phyloP scores from a whole-genome alignment of 192 early-diverging fungal genomes.

The Linnemannia hyalina region DNA sequence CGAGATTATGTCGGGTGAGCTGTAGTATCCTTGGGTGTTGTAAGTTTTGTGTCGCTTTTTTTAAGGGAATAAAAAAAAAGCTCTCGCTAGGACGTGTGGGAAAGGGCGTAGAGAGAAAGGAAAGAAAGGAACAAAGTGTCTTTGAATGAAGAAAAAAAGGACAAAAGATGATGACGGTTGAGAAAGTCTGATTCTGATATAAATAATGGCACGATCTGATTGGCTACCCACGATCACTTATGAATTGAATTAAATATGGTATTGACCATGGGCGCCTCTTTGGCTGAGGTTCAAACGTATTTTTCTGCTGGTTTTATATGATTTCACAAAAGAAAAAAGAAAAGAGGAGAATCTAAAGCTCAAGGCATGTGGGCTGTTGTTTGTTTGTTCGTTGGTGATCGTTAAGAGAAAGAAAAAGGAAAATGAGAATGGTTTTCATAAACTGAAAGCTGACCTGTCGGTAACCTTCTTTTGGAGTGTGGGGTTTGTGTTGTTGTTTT shows the following conservation, averaged over 20 bases:
- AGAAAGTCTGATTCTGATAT: neutral
- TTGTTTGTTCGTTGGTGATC: neutral
- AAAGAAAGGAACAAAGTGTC: neutral
- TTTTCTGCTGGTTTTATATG: neutral
- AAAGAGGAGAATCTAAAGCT: neutral
- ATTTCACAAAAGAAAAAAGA: neutral
- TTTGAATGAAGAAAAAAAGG: neutral
- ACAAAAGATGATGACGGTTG: conserved; percentile 2
- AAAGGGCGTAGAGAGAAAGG: neutral
- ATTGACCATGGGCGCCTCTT: neutral
- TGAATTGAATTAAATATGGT: too few relatives aligned
- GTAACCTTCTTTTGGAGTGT: neutral
- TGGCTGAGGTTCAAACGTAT: neutral
- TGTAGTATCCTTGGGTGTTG: neutral
- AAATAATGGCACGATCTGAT: neutral
- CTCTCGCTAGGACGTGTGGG: neutral
- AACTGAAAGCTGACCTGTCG: neutral
- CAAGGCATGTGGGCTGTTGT: neutral
- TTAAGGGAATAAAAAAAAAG: neutral
- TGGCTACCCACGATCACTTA: neutral
- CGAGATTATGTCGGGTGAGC: neutral
- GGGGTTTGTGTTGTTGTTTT: neutral
- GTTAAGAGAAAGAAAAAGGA: neutral
- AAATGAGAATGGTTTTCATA: neutral
- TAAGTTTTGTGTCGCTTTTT: neutral